Percentiles rank a stretch among this genome's conserved stretches.
Evolutionary conservation across 176 grass and related monocot genomes (phyloP).

Genomic region (Musa troglodytarum): DNA sequence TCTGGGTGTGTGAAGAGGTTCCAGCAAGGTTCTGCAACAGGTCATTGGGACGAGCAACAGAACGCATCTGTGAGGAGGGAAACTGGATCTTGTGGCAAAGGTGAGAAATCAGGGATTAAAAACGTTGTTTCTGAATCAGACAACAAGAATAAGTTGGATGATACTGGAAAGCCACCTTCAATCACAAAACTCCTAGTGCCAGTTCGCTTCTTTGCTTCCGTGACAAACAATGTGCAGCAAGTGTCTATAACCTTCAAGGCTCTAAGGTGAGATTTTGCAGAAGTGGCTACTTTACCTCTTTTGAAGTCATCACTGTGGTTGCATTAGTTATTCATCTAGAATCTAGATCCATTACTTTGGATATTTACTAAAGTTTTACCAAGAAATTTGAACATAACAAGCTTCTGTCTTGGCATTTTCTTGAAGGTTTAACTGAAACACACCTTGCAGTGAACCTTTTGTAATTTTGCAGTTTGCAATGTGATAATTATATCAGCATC

Average conservation of each 20-base stretch:
- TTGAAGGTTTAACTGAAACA: neutral
- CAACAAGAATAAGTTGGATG: slow-evolving; percentile 40
- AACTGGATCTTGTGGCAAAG: slow-evolving; percentile 12
- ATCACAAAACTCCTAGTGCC: slow-evolving; percentile 77
- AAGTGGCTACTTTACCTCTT: slow-evolving; percentile 10
- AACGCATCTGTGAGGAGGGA: slow-evolving; percentile 4
- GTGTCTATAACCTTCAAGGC: slow-evolving; percentile 78
- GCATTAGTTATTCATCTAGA: slow-evolving; percentile 4
- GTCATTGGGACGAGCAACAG: slow-evolving; percentile 21
- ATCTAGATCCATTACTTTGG: neutral
- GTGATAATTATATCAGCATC: too few species aligned
- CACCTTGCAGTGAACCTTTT: neutral
- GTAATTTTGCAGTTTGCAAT: too few species aligned
- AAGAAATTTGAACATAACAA: neutral
- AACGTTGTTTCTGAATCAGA: slow-evolving; percentile 44
- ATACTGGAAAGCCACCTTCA: slow-evolving; percentile 23
- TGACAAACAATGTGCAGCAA: slow-evolving; percentile 67
- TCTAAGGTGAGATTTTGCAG: slow-evolving; percentile 41
- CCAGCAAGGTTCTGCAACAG: slow-evolving; percentile 26
- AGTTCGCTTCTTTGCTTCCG: slow-evolving; percentile 43
- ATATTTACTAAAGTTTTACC: neutral
- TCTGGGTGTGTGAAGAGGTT: slow-evolving; percentile 88
- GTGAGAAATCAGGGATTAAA: slow-evolving; percentile 30
- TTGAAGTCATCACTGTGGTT: neutral
- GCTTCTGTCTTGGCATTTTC: neutral